Evolutionary conservation across 352 stramenopile genomes (phyloP).

Genomic region (Pythium coloratum): DNA sequence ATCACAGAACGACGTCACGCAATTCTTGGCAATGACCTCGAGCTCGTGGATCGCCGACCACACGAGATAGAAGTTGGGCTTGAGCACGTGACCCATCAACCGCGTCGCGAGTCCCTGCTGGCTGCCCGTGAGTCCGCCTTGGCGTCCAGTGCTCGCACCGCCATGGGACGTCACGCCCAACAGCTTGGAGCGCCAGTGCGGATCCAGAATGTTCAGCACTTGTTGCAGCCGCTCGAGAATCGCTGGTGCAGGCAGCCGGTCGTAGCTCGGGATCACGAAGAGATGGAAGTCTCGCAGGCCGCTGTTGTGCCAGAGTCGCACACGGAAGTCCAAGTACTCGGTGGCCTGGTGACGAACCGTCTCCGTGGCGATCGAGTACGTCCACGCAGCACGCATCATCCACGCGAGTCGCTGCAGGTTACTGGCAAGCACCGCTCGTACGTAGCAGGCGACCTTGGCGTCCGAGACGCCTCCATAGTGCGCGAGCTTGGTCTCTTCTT

Average conservation of each 20-base stretch:
- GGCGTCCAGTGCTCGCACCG: constrained; percentile 41
- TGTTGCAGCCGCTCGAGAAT: constrained; percentile 41
- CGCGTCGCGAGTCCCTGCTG: constrained; percentile 49
- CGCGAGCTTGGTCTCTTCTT: constrained; percentile 55
- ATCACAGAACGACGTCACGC: constrained; percentile 40
- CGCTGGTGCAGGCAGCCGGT: constrained; percentile 34
- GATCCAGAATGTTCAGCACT: constrained; percentile 51
- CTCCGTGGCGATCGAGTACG: constrained; percentile 51
- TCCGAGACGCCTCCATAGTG: constrained; percentile 55
- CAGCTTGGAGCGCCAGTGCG: constrained; percentile 51
- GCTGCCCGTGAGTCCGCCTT: constrained; percentile 40
- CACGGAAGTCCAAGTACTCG: constrained; percentile 53
- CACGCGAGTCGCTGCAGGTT: constrained; percentile 64
- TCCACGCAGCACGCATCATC: constrained; percentile 64
- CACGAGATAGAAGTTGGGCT: constrained; percentile 53
- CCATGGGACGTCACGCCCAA: constrained; percentile 50
- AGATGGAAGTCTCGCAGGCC: constrained; percentile 61
- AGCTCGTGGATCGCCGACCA: constrained; percentile 62
- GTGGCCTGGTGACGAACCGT: constrained; percentile 51
- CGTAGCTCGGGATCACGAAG: constrained; percentile 45
- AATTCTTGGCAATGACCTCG: constrained; percentile 62
- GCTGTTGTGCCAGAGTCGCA: constrained; percentile 55
- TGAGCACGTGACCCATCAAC: constrained; percentile 43
- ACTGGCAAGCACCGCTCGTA: constrained; percentile 53
- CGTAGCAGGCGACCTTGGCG: constrained; percentile 45